Conservation (phyloP, 176 grass and related monocot genomes). For the Zizania latifolia region DNA sequence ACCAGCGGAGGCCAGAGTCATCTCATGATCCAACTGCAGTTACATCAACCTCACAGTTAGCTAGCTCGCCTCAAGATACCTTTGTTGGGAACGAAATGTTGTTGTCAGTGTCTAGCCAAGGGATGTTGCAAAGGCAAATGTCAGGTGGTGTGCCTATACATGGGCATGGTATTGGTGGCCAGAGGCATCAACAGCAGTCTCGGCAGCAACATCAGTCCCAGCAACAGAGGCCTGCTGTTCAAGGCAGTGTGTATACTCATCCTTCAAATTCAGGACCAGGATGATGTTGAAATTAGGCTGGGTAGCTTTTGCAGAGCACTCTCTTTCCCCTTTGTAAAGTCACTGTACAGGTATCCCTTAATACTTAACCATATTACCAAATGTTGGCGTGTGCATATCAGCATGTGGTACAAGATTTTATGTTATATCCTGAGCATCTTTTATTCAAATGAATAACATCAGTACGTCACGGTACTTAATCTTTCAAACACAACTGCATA, state of each 20-base stretch:
- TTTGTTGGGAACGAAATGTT: constrained; percentile 60
- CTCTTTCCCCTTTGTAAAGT: constrained; percentile 51
- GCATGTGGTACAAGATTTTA: too few species aligned
- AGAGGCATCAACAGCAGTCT: constrained; percentile 56
- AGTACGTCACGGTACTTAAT: too few species aligned
- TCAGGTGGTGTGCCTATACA: constrained; percentile 47
- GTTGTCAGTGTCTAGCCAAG: constrained; percentile 49
- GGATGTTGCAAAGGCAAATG: constrained; percentile 53
- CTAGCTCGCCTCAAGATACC: constrained; percentile 55
- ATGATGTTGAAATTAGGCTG: constrained; percentile 44
- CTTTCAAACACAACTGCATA: not conserved
- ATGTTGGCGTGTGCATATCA: too few species aligned
- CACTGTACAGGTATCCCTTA: constrained; percentile 59
- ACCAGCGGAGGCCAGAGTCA: constrained; percentile 42
- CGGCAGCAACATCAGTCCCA: constrained; percentile 46
- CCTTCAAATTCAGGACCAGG: constrained; percentile 72
- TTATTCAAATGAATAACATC: too few species aligned
- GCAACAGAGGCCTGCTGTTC: constrained; percentile 39
- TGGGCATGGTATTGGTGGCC: constrained; percentile 52
- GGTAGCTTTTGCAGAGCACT: constrained; percentile 23
- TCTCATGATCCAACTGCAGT: constrained; percentile 38
- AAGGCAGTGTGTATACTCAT: constrained; percentile 56
- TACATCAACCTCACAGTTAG: constrained; percentile 33
- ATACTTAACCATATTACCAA: not conserved
- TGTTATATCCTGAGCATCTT: too few species aligned